A percentile compares a stretch with the other conserved stretches of the same genome.
Conservation (phyloP, 108 stramenopile species). For the Pseudonitzschia delicatissima region DNA sequence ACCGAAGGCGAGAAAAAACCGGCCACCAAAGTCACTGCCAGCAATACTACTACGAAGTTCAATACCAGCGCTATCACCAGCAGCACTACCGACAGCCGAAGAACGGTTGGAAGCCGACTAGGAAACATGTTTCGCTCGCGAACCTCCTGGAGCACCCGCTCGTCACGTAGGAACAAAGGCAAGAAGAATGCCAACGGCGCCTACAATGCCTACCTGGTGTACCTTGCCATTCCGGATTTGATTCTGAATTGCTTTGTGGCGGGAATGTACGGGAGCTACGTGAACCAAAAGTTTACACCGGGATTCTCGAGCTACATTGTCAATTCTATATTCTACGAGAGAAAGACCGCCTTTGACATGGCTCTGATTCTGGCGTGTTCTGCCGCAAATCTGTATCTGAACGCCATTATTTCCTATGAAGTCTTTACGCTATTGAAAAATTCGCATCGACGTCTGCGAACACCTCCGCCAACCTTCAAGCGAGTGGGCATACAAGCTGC, state of each 20-base stretch:
- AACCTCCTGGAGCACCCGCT: too few species aligned
- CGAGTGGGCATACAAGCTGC: neutral
- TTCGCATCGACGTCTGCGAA: neutral
- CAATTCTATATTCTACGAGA: neutral
- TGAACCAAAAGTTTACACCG: neutral
- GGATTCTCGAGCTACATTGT: neutral
- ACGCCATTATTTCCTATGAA: neutral
- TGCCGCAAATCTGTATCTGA: neutral
- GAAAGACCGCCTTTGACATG: neutral
- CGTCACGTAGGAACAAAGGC: neutral
- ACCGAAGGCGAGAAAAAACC: neutral
- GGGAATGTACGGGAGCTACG: neutral
- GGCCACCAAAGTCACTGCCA: neutral
- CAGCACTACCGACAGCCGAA: neutral
- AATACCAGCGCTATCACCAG: neutral
- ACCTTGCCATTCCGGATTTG: neutral
- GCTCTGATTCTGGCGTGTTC: neutral
- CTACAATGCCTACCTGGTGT: neutral
- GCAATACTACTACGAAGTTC: neutral
- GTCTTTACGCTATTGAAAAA: neutral
- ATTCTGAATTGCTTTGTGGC: neutral
- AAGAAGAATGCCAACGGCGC: neutral
- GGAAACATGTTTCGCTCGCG: too few species aligned
- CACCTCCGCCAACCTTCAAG: neutral
- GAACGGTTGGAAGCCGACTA: neutral